Evolutionary conservation across 2,329 filamentous ascomycete species (phyloP).

Genomic region (Aspergillus quadrilineatus): DNA sequence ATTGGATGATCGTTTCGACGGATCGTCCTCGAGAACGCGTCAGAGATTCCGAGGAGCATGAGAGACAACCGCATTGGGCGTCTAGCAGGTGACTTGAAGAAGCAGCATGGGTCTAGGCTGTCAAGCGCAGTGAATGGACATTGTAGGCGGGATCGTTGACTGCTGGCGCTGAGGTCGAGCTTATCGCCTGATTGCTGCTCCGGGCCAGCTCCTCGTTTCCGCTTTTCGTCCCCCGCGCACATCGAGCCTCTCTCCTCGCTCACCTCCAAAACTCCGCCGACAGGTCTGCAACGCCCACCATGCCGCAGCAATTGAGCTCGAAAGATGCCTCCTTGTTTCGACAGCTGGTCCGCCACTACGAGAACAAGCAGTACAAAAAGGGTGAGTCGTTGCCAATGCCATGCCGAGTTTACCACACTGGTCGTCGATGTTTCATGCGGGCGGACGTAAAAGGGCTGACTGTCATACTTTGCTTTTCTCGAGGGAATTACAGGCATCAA

Average conservation of each 20-base stretch:
- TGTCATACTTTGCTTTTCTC: conserved; percentile 21
- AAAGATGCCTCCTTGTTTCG: conserved; percentile 95
- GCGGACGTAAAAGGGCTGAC: conserved; percentile 17
- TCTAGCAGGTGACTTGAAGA: not conserved
- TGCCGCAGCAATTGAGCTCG: conserved; percentile 55
- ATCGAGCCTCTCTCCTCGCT: conserved; percentile 32
- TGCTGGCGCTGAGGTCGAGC: conserved; percentile 11
- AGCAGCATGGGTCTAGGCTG: conserved; percentile 7
- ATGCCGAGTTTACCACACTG: conserved; percentile 12
- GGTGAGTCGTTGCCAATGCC: conserved; percentile 42
- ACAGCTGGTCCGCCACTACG: conserved; percentile 91
- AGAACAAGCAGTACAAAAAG: conserved; percentile 97
- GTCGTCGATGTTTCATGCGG: conserved; percentile 10
- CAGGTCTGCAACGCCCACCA: conserved; percentile 35
- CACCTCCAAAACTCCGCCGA: conserved; percentile 20
- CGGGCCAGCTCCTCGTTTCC: conserved; percentile 4
- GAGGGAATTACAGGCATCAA: conserved; percentile 67
- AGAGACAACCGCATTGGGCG: not conserved
- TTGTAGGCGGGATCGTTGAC: not conserved
- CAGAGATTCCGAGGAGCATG: not conserved
- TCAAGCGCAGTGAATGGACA: not conserved
- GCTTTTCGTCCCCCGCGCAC: conserved; percentile 34
- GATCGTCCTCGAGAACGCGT: conserved; percentile 8
- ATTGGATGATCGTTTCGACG: conserved; percentile 17
- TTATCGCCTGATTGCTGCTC: conserved; percentile 22